These are phyloP conservation scores for Ilyonectria sp. DNA, from an alignment of 2,329 filamentous ascomycete species.

Conservation along the genomic window DNA sequence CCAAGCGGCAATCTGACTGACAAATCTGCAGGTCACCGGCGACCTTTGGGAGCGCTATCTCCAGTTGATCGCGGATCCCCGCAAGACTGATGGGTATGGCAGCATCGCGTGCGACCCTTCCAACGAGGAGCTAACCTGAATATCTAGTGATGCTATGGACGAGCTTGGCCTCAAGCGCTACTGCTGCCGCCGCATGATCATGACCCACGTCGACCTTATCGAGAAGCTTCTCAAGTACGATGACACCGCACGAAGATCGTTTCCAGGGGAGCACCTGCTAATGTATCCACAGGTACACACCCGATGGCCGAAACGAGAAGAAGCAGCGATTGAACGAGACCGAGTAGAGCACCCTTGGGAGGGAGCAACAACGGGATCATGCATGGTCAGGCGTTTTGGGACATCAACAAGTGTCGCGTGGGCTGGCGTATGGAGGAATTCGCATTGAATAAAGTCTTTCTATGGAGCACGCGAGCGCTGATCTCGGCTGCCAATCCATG, in stretches of 20 bases:
- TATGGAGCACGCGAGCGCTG: constrained; percentile 30
- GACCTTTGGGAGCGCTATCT: constrained; percentile 98
- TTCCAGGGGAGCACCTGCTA: constrained; percentile 15
- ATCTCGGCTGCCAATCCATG: constrained; percentile 28
- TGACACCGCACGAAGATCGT: neutral
- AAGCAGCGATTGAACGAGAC: constrained; percentile 62
- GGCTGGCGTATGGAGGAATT: constrained; percentile 49
- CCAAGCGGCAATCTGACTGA: constrained; percentile 45
- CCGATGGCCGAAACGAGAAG: constrained; percentile 75
- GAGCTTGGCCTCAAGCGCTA: constrained; percentile 93
- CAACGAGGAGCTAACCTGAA: constrained; percentile 44
- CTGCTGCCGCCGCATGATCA: constrained; percentile 99
- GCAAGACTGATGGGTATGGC: constrained; percentile 80
- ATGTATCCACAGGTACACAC: constrained; percentile 66
- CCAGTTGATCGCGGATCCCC: constrained; percentile 83
- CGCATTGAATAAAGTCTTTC: constrained; percentile 39
- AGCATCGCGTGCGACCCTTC: neutral
- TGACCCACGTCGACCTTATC: constrained; percentile 99
- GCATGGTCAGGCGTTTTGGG: constrained; percentile 54
- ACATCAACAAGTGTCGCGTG: constrained; percentile 45
- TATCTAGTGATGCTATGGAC: constrained; percentile 90
- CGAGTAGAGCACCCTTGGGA: constrained; percentile 42
- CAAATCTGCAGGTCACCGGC: constrained; percentile 82
- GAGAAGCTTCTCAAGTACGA: constrained; percentile 95
- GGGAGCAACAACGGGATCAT: constrained; percentile 37